phyloP scores from a whole-genome alignment of 2,329 filamentous ascomycete species.

The Aureobasidium zeae region DNA sequence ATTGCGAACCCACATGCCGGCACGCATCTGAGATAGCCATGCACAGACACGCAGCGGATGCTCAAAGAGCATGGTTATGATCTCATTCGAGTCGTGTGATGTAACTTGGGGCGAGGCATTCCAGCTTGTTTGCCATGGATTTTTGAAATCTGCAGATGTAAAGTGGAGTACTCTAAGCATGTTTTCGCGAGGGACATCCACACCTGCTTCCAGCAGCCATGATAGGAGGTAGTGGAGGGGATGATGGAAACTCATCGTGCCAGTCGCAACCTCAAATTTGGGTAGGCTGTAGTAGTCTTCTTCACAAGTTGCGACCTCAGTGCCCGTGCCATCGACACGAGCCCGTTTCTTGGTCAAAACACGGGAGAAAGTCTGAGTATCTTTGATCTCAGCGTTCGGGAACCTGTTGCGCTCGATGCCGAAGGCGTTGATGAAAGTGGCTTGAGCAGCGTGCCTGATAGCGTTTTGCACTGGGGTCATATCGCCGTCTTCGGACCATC shows the following conservation, averaged over 20 bases:
- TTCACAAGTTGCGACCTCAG: slow-evolving; percentile 10
- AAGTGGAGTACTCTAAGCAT: slow-evolving; percentile 63
- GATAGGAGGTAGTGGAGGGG: slow-evolving; percentile 92
- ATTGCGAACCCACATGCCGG: slow-evolving; percentile 97
- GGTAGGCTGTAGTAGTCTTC: slow-evolving; percentile 52
- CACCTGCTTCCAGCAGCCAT: slow-evolving; percentile 87
- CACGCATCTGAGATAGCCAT: slow-evolving; percentile 97
- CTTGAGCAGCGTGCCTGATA: slow-evolving; percentile 66
- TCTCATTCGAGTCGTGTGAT: slow-evolving; percentile 12
- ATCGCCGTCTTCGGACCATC: slow-evolving; percentile 39
- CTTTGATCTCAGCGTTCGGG: slow-evolving; percentile 76
- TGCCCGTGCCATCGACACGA: slow-evolving; percentile 23
- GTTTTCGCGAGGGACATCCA: slow-evolving; percentile 58
- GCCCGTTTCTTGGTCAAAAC: slow-evolving; percentile 34
- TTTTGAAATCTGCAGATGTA: slow-evolving; percentile 58
- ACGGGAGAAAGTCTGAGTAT: slow-evolving; percentile 70
- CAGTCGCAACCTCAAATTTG: slow-evolving; percentile 77
- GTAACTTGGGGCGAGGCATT: background rate
- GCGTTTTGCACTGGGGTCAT: slow-evolving; percentile 57
- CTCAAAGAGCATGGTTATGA: slow-evolving; percentile 59
- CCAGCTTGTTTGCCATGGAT: slow-evolving; percentile 24
- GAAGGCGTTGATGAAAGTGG: slow-evolving; percentile 79
- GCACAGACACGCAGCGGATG: slow-evolving; percentile 87
- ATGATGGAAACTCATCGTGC: slow-evolving; percentile 94
- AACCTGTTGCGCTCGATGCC: slow-evolving; percentile 84